phyloP scores from a whole-genome alignment of 2,329 filamentous ascomycete genomes.

The Penicillium sp. region DNA sequence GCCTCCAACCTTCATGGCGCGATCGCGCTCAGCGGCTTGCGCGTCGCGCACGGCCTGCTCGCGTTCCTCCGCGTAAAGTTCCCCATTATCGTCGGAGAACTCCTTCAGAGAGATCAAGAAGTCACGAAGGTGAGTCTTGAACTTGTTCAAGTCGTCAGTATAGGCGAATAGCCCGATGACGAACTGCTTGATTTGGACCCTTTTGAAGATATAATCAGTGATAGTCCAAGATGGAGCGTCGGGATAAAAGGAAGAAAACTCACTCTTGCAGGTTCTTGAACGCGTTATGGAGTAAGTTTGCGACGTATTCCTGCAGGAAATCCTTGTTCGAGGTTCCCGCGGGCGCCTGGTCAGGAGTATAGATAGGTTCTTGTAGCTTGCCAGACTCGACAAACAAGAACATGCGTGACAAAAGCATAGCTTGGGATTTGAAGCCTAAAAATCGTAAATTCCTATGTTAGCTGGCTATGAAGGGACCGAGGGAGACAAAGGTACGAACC shows the following conservation, averaged over 20 bases:
- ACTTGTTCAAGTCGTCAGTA: constrained; percentile 88
- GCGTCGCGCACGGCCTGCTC: constrained; percentile 87
- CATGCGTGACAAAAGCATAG: constrained; percentile 89
- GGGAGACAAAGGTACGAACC: constrained; percentile 47
- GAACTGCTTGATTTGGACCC: constrained; percentile 84
- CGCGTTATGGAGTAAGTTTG: constrained; percentile 80
- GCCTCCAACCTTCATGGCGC: constrained; percentile 92
- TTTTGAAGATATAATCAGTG: constrained; percentile 52
- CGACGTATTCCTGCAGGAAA: constrained; percentile 87
- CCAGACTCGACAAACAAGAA: constrained; percentile 91
- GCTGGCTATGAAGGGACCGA: neutral
- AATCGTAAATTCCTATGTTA: neutral
- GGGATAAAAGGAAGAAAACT: constrained; percentile 44
- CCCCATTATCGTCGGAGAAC: constrained; percentile 92
- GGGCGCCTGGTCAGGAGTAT: constrained; percentile 79
- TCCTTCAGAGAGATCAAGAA: constrained; percentile 98
- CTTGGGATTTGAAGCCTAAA: constrained; percentile 90
- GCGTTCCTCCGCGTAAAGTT: constrained; percentile 91
- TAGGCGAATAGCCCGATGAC: constrained; percentile 86
- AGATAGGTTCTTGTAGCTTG: constrained; percentile 92
- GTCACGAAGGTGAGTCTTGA: constrained; percentile 93
- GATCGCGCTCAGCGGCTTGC: constrained; percentile 85
- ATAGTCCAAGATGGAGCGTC: neutral
- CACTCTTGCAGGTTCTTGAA: constrained; percentile 92
- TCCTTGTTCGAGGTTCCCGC: constrained; percentile 86